Evolutionary conservation across 192 early-diverging fungal species (phyloP).

Genomic region (Anaeromyces robustus): DNA sequence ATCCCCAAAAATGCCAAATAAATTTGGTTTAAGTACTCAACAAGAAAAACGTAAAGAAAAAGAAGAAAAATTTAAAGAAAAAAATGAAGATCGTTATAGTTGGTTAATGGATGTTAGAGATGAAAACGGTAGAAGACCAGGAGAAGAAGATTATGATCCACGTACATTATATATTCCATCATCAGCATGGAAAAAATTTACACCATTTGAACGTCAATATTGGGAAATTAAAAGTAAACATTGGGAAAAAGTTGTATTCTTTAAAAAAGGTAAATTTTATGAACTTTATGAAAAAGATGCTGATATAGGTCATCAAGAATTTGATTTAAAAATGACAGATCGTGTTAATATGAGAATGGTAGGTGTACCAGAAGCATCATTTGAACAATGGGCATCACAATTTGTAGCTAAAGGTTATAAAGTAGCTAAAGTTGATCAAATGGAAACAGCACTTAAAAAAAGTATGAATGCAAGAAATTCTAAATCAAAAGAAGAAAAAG

Average conservation of each 20-base stretch:
- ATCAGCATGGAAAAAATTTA: conserved; percentile 67
- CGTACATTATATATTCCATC: conserved; percentile 73
- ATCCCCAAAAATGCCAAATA: neutral
- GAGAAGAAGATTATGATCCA: conserved; percentile 75
- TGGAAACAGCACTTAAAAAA: conserved; percentile 88
- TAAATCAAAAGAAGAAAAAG: conserved; percentile 42
- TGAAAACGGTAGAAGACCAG: conserved; percentile 43
- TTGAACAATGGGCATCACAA: conserved; percentile 89
- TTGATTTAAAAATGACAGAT: conserved; percentile 92
- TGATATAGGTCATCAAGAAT: conserved; percentile 84
- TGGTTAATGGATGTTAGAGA: conserved; percentile 80
- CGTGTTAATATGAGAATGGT: conserved; percentile 98
- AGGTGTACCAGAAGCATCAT: conserved; percentile 85
- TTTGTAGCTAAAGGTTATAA: conserved; percentile 93
- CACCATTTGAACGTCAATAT: conserved; percentile 93
- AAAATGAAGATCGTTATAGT: conserved; percentile 65
- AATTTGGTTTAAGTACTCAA: neutral
- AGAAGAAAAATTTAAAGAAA: conserved; percentile 59
- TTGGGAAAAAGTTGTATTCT: conserved; percentile 89
- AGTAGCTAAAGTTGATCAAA: conserved; percentile 93
- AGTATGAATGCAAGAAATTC: conserved; percentile 61
- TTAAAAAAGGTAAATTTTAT: conserved; percentile 98
- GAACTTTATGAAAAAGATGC: conserved; percentile 98
- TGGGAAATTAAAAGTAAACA: conserved; percentile 94
- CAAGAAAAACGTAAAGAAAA: conserved; percentile 19